Evolutionary conservation across 148 eudicot genomes (phyloP).

Genomic region (Agrostemma githago): DNA sequence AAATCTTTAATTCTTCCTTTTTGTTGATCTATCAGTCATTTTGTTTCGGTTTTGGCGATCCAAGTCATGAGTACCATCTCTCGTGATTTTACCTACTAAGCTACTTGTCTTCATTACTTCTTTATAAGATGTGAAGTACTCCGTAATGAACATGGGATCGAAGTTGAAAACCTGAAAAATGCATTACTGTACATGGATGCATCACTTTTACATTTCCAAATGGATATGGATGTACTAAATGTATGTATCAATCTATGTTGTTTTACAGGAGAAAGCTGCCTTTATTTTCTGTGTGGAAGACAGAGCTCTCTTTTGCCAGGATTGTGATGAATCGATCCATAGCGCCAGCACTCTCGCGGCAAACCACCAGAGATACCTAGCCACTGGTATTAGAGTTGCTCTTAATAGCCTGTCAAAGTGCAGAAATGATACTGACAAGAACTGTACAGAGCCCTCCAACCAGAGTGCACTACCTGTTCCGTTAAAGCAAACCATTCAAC

Average conservation of each 20-base stretch:
- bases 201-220: neutral
- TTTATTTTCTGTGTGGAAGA: constrained; percentile 98
- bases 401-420: constrained; percentile 40
- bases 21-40: neutral
- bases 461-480: constrained; percentile 37
- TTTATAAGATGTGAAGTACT: too few relatives aligned
- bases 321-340: constrained; percentile 86
- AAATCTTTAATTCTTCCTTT: too few relatives aligned
- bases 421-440: constrained; percentile 38
- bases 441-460: constrained; percentile 51
- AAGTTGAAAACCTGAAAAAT: neutral
- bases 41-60: neutral
- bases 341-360: constrained; percentile 61
- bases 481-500: constrained; percentile 34
- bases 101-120: too few relatives aligned
- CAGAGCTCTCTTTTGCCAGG: constrained; percentile 87
- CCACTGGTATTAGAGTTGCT: constrained; percentile 84
- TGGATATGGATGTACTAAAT: neutral
- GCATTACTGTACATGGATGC: neutral
- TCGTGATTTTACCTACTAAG: too few relatives aligned
- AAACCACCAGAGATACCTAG: constrained; percentile 82
- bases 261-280: constrained; percentile 75
- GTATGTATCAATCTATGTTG: neutral
- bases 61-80: too few relatives aligned
- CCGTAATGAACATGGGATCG: neutral